Evolutionary conservation across 2,329 filamentous ascomycete species (phyloP).

Genomic region (Microsporum audouinii): DNA sequence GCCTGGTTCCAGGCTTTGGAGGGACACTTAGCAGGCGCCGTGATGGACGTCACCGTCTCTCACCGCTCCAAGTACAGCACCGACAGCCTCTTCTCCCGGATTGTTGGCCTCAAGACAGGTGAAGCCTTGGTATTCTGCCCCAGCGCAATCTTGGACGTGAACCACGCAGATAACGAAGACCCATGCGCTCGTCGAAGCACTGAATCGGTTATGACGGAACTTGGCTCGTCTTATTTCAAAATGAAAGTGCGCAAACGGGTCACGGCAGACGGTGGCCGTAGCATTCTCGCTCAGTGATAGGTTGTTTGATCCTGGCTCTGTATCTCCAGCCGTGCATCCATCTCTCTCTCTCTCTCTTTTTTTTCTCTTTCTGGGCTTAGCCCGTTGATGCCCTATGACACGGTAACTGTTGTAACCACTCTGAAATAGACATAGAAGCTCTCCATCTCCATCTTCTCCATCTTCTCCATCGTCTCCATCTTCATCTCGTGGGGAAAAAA

Average conservation of each 20-base stretch:
- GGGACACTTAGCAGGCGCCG: slow-evolving; percentile 38
- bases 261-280: slow-evolving; percentile 36
- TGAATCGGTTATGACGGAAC: slow-evolving; percentile 8
- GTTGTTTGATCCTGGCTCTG: neutral
- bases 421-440: neutral
- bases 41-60: slow-evolving; percentile 15
- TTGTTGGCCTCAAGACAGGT: slow-evolving; percentile 39
- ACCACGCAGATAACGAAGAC: neutral
- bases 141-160: slow-evolving; percentile 31
- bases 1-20: slow-evolving; percentile 46
- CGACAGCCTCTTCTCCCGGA: slow-evolving; percentile 32
- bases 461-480: neutral
- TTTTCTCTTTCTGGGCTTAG: neutral
- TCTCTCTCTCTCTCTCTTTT: no score
- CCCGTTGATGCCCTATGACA: neutral
- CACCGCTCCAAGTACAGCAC: slow-evolving; percentile 15
- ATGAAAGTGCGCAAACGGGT: slow-evolving; percentile 32
- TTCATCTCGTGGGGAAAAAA: neutral
- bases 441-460: neutral
- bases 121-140: slow-evolving; percentile 42
- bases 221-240: slow-evolving; percentile 27
- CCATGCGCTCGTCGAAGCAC: neutral
- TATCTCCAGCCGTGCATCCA: neutral
- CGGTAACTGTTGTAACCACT: neutral
- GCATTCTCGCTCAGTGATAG: slow-evolving; percentile 22